phyloP scores from a whole-genome alignment of 2,329 filamentous ascomycete species.

The Aureobasidium sp. region DNA sequence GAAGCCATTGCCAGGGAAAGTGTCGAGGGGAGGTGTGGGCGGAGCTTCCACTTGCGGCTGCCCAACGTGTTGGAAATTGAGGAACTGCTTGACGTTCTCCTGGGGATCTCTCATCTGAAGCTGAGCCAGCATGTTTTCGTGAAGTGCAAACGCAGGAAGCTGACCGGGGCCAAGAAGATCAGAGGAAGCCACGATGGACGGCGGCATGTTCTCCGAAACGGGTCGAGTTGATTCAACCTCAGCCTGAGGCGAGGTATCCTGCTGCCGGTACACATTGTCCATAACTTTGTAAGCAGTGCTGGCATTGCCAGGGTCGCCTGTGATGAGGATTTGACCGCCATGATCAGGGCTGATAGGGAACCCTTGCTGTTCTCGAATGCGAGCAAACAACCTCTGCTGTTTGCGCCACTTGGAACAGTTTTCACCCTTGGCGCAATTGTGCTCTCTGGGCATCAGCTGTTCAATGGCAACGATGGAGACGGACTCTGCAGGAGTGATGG shows the following conservation, averaged over 20 bases:
- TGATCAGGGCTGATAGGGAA: slow-evolving; percentile 54
- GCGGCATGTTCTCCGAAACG: slow-evolving; percentile 61
- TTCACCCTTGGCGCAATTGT: slow-evolving; percentile 78
- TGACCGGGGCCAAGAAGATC: slow-evolving; percentile 70
- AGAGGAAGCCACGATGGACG: slow-evolving; percentile 69
- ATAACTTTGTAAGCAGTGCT: slow-evolving; percentile 49
- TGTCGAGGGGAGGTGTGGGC: slow-evolving; percentile 51
- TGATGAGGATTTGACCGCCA: slow-evolving; percentile 64
- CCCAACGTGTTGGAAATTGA: slow-evolving; percentile 66
- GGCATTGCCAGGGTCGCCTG: slow-evolving; percentile 71
- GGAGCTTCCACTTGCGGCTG: slow-evolving; percentile 44
- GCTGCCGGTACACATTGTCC: slow-evolving; percentile 37
- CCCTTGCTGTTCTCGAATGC: slow-evolving; percentile 61
- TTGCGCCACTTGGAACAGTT: slow-evolving; percentile 74
- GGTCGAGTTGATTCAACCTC: slow-evolving; percentile 43
- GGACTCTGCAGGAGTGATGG: slow-evolving; percentile 70
- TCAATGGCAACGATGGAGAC: slow-evolving; percentile 90
- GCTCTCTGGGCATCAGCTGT: slow-evolving; percentile 74
- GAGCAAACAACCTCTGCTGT: slow-evolving; percentile 67
- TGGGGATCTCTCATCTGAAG: slow-evolving; percentile 70
- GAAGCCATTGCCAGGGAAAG: slow-evolving; percentile 26
- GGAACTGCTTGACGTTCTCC: slow-evolving; percentile 86
- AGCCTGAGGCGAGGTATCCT: not conserved
- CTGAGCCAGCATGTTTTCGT: slow-evolving; percentile 62
- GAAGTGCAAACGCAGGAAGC: slow-evolving; percentile 56